A percentile compares a stretch with the other conserved stretches of the same genome.
phyloP scores from a whole-genome alignment of 2,329 filamentous ascomycete species.

The Neonectria magnoliae region DNA sequence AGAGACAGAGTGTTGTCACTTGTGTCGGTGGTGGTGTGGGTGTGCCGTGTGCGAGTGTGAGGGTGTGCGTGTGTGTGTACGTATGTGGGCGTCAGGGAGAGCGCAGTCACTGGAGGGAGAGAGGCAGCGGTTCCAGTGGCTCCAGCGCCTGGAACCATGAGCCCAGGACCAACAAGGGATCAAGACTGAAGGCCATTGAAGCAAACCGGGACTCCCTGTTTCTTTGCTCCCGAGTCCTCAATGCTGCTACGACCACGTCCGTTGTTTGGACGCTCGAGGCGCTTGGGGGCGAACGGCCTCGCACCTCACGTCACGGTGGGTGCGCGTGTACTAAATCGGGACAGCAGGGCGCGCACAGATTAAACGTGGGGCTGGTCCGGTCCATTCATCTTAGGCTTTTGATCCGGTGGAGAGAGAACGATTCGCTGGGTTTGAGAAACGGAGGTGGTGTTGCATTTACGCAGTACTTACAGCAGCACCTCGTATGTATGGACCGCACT shows the following conservation, averaged over 20 bases:
- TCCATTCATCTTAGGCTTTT: constrained; percentile 39
- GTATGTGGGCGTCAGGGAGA: constrained; percentile 11
- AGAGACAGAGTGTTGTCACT: neutral
- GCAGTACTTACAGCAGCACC: neutral
- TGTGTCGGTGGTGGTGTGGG: neutral
- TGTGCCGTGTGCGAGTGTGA: neutral
- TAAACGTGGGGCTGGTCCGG: constrained; percentile 36
- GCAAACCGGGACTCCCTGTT: constrained; percentile 1
- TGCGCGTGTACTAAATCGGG: constrained; percentile 21
- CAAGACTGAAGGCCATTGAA: neutral
- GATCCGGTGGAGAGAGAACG: constrained; percentile 7
- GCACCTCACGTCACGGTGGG: constrained; percentile 24
- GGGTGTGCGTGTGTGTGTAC: neutral
- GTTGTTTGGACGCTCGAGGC: neutral
- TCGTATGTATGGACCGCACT: no score
- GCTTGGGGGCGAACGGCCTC: neutral
- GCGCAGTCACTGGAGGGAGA: neutral
- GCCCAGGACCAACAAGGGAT: constrained; percentile 3
- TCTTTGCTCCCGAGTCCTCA: constrained; percentile 4
- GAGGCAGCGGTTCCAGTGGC: neutral
- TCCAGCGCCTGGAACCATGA: constrained; percentile 11
- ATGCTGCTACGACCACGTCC: constrained; percentile 17
- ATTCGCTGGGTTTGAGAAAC: neutral
- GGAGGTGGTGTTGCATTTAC: no score
- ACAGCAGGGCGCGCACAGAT: constrained; percentile 21